phyloP scores from a whole-genome alignment of 1,284 basidiomycete genomes.

The Bjerkandera adusta region DNA sequence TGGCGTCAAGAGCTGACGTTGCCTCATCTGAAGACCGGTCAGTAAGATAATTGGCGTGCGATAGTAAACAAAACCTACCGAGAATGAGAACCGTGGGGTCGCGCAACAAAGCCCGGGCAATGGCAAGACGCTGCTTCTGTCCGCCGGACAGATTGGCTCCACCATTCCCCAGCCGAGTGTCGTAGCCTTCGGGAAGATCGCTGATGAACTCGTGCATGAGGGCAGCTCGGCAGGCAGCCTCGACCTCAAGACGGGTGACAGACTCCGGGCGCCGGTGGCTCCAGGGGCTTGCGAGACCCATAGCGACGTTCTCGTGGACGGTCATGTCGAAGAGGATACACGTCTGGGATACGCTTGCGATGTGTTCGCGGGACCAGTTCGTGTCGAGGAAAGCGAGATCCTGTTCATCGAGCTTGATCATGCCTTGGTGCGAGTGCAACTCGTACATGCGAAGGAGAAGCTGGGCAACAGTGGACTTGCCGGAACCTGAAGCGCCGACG shows the following conservation, averaged over 20 bases:
- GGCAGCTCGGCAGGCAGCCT: slow-evolving; percentile 81
- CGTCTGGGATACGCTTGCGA: slow-evolving; percentile 80
- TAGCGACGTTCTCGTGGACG: slow-evolving; percentile 88
- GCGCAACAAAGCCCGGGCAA: slow-evolving; percentile 85
- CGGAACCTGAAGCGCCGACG: slow-evolving; percentile 88
- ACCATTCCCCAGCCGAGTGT: slow-evolving; percentile 74
- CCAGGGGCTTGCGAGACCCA: slow-evolving; percentile 64
- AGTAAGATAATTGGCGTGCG: background rate
- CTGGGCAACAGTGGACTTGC: slow-evolving; percentile 90
- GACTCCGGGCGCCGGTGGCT: slow-evolving; percentile 37
- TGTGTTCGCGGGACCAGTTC: slow-evolving; percentile 68
- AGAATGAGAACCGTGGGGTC: slow-evolving; percentile 91
- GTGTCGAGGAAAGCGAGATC: slow-evolving; percentile 75
- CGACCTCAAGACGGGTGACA: slow-evolving; percentile 70
- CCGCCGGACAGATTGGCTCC: slow-evolving; percentile 88
- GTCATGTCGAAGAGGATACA: slow-evolving; percentile 80
- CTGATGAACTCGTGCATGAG: slow-evolving; percentile 87
- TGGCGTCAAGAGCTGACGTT: slow-evolving; percentile 92
- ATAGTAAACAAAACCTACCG: slow-evolving; percentile 47
- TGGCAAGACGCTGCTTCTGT: slow-evolving; percentile 89
- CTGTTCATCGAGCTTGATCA: slow-evolving; percentile 82
- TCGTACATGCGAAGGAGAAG: slow-evolving; percentile 82
- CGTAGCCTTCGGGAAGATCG: slow-evolving; percentile 85
- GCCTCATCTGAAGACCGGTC: slow-evolving; percentile 74
- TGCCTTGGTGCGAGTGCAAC: slow-evolving; percentile 44